Evolutionary conservation across 306 rosid species (phyloP).

Genomic region (Carpinus fangiana): DNA sequence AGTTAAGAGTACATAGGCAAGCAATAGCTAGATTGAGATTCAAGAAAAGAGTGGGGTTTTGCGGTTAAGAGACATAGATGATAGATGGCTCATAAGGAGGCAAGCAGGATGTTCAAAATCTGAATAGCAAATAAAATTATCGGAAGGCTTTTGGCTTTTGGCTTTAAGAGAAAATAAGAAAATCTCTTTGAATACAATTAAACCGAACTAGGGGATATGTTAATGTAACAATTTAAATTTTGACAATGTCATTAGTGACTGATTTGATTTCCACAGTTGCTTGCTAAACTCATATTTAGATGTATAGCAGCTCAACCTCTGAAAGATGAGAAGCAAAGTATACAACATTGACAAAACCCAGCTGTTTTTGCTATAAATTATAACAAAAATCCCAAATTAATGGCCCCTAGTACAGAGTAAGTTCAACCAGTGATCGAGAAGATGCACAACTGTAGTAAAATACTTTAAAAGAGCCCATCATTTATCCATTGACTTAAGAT

Average conservation of each 20-base stretch:
- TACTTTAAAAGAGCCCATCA: not conserved
- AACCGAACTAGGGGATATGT: too few relatives aligned
- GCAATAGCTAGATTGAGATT: too few relatives aligned
- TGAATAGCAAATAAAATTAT: too few relatives aligned
- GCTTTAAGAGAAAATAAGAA: too few relatives aligned
- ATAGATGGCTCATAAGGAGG: too few relatives aligned
- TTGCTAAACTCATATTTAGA: not conserved
- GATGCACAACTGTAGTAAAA: not conserved
- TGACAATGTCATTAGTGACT: not conserved
- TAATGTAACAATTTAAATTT: too few relatives aligned
- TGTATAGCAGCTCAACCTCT: not conserved
- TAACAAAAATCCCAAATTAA: not conserved
- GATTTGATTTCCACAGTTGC: not conserved
- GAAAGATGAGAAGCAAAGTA: not conserved
- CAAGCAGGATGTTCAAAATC: too few relatives aligned
- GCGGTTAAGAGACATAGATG: too few relatives aligned
- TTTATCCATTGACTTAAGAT: not conserved
- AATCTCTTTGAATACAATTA: too few relatives aligned
- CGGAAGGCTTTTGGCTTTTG: too few relatives aligned
- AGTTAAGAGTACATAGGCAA: too few relatives aligned
- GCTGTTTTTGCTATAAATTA: not conserved
- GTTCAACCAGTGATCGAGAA: not conserved
- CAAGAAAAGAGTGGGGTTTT: too few relatives aligned
- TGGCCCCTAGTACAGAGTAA: not conserved
- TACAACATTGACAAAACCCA: not conserved